These are phyloP conservation scores for Castanopsis chinensis DNA, from an alignment of 306 rosid species.

Conservation along the genomic window DNA sequence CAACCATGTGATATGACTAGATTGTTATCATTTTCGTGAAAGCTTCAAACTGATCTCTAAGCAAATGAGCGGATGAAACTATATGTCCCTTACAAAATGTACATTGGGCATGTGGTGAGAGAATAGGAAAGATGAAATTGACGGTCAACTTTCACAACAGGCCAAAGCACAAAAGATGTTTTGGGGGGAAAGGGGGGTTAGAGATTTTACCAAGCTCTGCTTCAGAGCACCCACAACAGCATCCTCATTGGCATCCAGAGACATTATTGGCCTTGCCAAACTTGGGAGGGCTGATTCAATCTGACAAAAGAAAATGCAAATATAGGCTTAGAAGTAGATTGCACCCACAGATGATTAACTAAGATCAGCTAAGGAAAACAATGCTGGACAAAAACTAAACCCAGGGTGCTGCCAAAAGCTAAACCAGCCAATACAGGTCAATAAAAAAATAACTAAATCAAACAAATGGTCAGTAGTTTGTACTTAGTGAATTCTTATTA, in stretches of 20 bases:
- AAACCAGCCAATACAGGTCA: background rate
- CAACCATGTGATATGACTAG: background rate
- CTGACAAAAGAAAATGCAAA: slow-evolving; percentile 40
- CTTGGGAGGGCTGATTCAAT: slow-evolving; percentile 98
- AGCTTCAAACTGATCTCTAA: background rate
- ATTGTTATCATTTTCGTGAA: background rate
- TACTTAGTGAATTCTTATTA: no score
- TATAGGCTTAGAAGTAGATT: slow-evolving; percentile 12
- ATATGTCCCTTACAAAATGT: background rate
- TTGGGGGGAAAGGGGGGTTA: no score
- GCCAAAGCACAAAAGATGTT: background rate
- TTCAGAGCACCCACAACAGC: slow-evolving; percentile 87
- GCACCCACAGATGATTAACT: slow-evolving; percentile 4
- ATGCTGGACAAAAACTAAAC: background rate
- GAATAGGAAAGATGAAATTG: background rate
- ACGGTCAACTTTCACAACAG: background rate
- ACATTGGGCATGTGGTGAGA: no score
- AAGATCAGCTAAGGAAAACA: background rate
- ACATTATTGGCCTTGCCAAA: slow-evolving; percentile 96
- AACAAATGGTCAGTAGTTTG: background rate
- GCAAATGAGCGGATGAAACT: background rate
- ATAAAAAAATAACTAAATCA: background rate
- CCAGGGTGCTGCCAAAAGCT: background rate
- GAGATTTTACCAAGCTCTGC: slow-evolving; percentile 78
- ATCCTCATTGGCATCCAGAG: slow-evolving; percentile 98